Percentiles rank a stretch among this genome's conserved stretches.
Evolutionary conservation across 2,329 filamentous ascomycete species (phyloP).

Genomic region (Teratosphaeria gauchensis): DNA sequence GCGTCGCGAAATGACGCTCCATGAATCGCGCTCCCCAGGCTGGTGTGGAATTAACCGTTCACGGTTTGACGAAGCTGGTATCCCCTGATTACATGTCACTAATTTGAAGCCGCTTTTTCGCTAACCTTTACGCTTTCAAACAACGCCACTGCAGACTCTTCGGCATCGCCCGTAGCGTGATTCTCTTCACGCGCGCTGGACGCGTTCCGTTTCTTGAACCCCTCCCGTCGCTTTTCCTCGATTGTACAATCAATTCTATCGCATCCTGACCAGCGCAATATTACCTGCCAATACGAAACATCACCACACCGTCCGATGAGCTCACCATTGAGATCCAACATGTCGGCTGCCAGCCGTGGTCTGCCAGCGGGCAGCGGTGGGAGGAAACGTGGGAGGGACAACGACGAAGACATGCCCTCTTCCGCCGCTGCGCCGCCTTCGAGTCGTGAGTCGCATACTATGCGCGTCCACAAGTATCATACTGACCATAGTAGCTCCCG

Average conservation of each 20-base stretch:
- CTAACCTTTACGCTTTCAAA: too few relatives aligned
- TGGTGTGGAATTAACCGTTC: neutral
- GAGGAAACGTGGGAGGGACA: constrained; percentile 56
- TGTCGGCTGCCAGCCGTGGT: constrained; percentile 76
- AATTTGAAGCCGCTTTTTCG: too few relatives aligned
- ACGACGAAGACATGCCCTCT: constrained; percentile 51
- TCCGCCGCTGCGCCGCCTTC: constrained; percentile 51
- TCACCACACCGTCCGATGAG: constrained; percentile 34
- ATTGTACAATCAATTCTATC: too few relatives aligned
- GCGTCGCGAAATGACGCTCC: neutral
- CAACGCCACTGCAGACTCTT: neutral
- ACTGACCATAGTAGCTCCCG: constrained; percentile 31
- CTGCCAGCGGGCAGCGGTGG: constrained; percentile 38
- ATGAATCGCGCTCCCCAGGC: neutral
- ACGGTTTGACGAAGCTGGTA: too few relatives aligned
- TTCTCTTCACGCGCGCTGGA: neutral
- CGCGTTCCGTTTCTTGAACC: neutral
- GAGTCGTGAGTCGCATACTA: constrained; percentile 44
- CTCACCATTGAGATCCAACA: constrained; percentile 72
- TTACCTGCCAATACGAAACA: neutral
- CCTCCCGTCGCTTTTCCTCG: too few relatives aligned
- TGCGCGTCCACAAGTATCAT: neutral
- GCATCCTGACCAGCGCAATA: neutral
- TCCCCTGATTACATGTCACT: too few relatives aligned
- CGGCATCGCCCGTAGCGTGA: neutral